Evolutionary conservation across 441 rosid species (phyloP).

Genomic region (Euphorbia schlechtendalii): DNA sequence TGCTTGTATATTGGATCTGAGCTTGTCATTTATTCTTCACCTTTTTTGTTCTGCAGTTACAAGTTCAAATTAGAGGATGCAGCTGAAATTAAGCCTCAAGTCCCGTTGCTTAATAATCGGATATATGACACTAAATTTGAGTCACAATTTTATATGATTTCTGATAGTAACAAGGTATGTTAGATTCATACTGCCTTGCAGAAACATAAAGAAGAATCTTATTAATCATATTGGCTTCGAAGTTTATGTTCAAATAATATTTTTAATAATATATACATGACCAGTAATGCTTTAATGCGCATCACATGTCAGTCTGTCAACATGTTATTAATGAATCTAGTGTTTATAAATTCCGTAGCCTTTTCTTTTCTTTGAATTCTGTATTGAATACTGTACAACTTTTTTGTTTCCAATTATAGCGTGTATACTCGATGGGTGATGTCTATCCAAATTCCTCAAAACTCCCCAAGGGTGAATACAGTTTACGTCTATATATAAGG

Average conservation of each 20-base stretch:
- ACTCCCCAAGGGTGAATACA: conserved; percentile 94
- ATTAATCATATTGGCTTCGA: neutral
- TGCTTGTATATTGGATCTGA: conserved; percentile 14
- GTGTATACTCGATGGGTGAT: conserved; percentile 83
- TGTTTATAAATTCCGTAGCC: conserved; percentile 6
- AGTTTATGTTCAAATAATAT: conserved; percentile 4
- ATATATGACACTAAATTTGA: conserved; percentile 95
- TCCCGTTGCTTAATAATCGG: conserved; percentile 91
- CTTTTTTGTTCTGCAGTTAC: conserved; percentile 53
- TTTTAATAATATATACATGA: neutral
- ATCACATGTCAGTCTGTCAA: neutral
- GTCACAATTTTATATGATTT: conserved; percentile 94
- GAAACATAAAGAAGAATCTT: neutral
- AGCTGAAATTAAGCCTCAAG: conserved; percentile 76
- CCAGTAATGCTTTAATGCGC: neutral
- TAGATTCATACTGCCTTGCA: too few relatives aligned
- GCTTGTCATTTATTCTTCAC: conserved; percentile 6
- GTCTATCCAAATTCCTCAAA: conserved; percentile 73
- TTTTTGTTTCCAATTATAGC: conserved; percentile 45
- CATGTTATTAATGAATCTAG: conserved; percentile 2
- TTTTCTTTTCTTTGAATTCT: conserved; percentile 14
- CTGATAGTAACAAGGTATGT: conserved; percentile 89
- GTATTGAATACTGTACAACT: conserved; percentile 15
- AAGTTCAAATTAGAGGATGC: conserved; percentile 93
- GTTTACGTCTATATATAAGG: conserved; percentile 75